phyloP scores from a whole-genome alignment of 805 yeast species.

The Saccharomycopsis sp. region DNA sequence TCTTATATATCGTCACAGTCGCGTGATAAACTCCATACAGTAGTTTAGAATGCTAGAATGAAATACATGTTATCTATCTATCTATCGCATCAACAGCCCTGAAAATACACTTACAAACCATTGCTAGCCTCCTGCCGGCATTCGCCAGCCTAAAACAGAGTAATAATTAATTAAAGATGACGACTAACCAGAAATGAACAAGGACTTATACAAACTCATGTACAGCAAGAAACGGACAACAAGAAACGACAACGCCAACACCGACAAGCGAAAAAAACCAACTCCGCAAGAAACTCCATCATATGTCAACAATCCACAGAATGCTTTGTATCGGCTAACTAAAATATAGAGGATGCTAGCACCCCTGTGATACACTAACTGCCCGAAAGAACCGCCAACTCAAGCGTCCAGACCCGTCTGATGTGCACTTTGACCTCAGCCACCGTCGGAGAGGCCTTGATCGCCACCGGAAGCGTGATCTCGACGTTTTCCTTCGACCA shows the following conservation, averaged over 20 bases:
- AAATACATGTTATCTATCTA: no score
- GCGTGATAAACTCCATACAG: no score
- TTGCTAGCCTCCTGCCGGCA: no score
- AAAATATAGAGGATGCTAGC: no score
- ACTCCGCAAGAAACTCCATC: no score
- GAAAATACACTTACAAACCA: neutral
- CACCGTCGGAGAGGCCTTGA: constrained; percentile 20
- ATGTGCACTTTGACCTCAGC: constrained; percentile 64
- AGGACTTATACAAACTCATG: neutral
- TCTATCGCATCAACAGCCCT: neutral
- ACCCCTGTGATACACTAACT: no score
- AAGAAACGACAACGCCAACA: neutral
- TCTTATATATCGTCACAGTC: no score
- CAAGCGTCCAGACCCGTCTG: constrained; percentile 95
- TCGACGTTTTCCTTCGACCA: constrained; percentile 69
- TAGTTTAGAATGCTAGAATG: no score
- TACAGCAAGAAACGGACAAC: neutral
- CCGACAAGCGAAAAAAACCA: no score
- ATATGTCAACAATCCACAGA: no score
- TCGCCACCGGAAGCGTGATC: constrained; percentile 29
- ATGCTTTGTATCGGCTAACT: no score
- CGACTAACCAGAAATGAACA: neutral
- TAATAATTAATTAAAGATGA: neutral
- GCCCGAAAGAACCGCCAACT: constrained; percentile 74
- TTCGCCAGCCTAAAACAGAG: neutral